Base-by-base conservation (phyloP, 192 early-diverging fungal species). In the Coemansia sp. region DNA sequence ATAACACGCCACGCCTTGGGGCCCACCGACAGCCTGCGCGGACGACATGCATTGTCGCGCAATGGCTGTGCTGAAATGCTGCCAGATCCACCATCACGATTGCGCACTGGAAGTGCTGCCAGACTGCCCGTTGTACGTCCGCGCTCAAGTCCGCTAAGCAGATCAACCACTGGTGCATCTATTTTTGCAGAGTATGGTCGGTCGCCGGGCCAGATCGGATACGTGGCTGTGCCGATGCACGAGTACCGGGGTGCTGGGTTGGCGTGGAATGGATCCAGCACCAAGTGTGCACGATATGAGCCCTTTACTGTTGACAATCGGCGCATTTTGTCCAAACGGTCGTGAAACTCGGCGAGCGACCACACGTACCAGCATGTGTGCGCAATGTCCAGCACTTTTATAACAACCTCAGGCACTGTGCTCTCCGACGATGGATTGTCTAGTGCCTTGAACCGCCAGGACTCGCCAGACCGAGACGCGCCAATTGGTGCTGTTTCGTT, bases 321-420 rank as follows among this genome's bases (percentile, higher is more conserved):
- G 2, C 87, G 86, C 92, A 94, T 93, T 11, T 84, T 81, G 32
- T 84, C 72, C 8, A 94, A 65, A n/a, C 86, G 79, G 15, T 65
- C 59, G 35, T 72, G 72, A 6, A 93, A 84, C 45, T 76, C 78
- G 2, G 73, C 73, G 12, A 90, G 64, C 3, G 89, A 83, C 92
- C 91, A 93, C 9, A 85, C 72, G 47, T 84, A 84, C 66, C 86
- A 78, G 54, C 73, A 74, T 0, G 76, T 55, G 58, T 84, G 66
- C 1, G 66, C 67, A 39, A 74, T 77, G 38, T 87, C 86, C 54
- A 86, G 58, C 0, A 86, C 81, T 49, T 82, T 78, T 9, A 87
- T 66, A 1, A 63, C 75, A 4, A 85, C 66, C 9, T 69, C 21
- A 1, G 84, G 81, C 48, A 68, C 62, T 0, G 72, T 43, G 15